Percentiles rank a stretch among this genome's conserved stretches.
Evolutionary conservation across 2,329 filamentous ascomycete genomes (phyloP).

Genomic region (Paecilomyces variotii): DNA sequence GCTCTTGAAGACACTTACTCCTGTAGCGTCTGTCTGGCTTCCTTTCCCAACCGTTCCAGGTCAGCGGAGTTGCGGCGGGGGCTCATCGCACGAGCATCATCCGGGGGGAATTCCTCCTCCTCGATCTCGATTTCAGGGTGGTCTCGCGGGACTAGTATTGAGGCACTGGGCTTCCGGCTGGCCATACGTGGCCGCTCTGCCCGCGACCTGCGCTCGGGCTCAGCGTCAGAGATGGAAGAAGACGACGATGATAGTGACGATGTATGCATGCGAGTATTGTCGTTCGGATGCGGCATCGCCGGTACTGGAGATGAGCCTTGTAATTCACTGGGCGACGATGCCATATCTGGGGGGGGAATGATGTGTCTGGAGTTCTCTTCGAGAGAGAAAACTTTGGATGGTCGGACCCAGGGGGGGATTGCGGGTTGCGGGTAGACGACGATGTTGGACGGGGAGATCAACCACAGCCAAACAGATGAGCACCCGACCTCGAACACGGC

Average conservation of each 20-base stretch:
- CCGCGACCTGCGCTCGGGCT: conserved; percentile 35
- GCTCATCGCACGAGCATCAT: conserved; percentile 91
- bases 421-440: neutral
- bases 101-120: conserved; percentile 69
- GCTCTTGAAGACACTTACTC: conserved; percentile 41
- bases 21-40: conserved; percentile 60
- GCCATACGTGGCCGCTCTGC: conserved; percentile 58
- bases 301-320: conserved; percentile 31
- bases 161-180: conserved; percentile 70
- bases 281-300: conserved; percentile 32
- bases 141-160: conserved; percentile 73
- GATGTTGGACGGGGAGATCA: neutral
- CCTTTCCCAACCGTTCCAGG: conserved; percentile 75
- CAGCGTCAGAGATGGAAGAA: conserved; percentile 42
- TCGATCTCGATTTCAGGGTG: conserved; percentile 64
- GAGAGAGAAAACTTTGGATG: neutral
- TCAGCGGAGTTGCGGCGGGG: conserved; percentile 85
- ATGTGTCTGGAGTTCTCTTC: neutral
- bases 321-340: conserved; percentile 25
- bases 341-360: conserved; percentile 17
- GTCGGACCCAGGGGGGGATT: neutral
- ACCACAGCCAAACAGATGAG: neutral
- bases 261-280: conserved; percentile 31
- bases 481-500: neutral
- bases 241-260: conserved; percentile 37